Conservation (phyloP, 2,329 filamentous ascomycete species). For the Exophiala dermatitidis region DNA sequence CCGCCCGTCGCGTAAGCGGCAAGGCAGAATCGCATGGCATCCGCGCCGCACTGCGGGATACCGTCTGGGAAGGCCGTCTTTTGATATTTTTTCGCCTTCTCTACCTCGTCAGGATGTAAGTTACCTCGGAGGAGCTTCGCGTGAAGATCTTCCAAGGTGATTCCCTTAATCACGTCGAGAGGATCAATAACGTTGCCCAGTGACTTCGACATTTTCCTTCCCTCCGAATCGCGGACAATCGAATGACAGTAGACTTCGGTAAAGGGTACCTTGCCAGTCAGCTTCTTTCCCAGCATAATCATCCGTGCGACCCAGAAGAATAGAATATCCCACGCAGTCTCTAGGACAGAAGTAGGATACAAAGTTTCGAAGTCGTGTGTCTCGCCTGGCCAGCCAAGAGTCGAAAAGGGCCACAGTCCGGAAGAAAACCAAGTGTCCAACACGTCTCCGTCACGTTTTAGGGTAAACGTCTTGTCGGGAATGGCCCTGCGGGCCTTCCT, state of each 20-base stretch:
- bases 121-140: constrained; percentile 76
- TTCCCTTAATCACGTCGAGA: constrained; percentile 84
- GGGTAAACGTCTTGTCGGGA: constrained; percentile 69
- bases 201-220: constrained; percentile 95
- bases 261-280: constrained; percentile 88
- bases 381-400: constrained; percentile 81
- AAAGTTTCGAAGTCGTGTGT: constrained; percentile 71
- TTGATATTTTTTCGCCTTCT: constrained; percentile 85
- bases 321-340: constrained; percentile 94
- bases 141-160: constrained; percentile 68
- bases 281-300: constrained; percentile 88
- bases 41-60: constrained; percentile 87
- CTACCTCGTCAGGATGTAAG: constrained; percentile 73
- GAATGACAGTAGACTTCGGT: constrained; percentile 93
- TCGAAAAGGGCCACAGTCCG: constrained; percentile 89
- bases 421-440: constrained; percentile 96
- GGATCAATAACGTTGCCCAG: constrained; percentile 93
- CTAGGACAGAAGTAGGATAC: constrained; percentile 80
- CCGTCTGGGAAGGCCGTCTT: constrained; percentile 89
- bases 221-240: constrained; percentile 84
- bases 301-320: constrained; percentile 94
- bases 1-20: constrained; percentile 78
- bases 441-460: constrained; percentile 82
- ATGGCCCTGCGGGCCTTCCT: constrained; percentile 75
- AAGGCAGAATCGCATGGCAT: constrained; percentile 85